Evolutionary conservation across 805 yeast species (phyloP).

Genomic region (Pichia kluyveri): DNA sequence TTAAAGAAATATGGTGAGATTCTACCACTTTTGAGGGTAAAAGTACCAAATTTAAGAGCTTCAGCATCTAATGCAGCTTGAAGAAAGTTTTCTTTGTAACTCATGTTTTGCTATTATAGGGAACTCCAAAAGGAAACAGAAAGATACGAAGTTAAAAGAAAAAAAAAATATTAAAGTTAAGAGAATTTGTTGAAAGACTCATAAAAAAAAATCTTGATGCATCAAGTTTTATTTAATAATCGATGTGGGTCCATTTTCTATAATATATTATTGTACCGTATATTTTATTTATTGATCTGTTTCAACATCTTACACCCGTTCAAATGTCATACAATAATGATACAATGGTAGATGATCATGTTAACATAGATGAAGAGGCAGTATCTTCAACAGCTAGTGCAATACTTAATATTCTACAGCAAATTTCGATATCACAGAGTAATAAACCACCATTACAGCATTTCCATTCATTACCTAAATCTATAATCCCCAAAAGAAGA

Average conservation of each 20-base stretch:
- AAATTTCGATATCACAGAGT: conserved; percentile 9
- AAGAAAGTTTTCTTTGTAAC: conserved; percentile 41
- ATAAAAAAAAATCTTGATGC: neutral
- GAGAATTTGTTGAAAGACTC: neutral
- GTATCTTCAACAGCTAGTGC: conserved; percentile 9
- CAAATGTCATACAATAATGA: neutral
- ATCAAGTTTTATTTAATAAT: too few relatives aligned
- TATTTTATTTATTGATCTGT: too few relatives aligned
- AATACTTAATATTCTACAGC: conserved; percentile 9
- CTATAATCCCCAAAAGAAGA: conserved; percentile 3
- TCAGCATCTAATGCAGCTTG: conserved; percentile 73
- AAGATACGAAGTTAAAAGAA: neutral
- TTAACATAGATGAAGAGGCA: neutral
- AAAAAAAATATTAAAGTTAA: too few relatives aligned
- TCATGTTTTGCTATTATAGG: neutral
- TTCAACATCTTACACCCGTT: too few relatives aligned
- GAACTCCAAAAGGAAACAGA: neutral
- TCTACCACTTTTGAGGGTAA: conserved; percentile 89
- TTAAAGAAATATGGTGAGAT: conserved; percentile 94
- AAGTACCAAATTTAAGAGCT: conserved; percentile 81
- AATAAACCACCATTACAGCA: conserved; percentile 4
- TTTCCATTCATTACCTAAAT: conserved; percentile 4
- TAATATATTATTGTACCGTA: too few relatives aligned
- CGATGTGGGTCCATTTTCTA: too few relatives aligned
- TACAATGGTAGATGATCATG: neutral